phyloP scores from a whole-genome alignment of 2,329 filamentous ascomycete genomes.

The Aspergillus arachidicola region DNA sequence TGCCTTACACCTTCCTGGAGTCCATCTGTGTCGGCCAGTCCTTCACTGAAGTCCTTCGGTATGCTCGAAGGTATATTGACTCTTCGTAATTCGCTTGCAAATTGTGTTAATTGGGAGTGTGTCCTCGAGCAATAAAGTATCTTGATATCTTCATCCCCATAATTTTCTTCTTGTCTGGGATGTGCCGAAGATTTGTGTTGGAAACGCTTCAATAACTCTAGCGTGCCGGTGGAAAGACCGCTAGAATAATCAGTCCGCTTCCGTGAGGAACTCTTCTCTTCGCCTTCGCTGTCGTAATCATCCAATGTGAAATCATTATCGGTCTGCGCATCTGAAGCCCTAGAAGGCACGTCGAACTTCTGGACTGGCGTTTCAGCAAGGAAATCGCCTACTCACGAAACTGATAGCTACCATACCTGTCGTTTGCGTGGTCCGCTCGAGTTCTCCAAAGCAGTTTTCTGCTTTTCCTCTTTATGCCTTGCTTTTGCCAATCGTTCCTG shows the following conservation, averaged over 20 bases:
- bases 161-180: slow-evolving; percentile 41
- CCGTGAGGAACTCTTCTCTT: slow-evolving; percentile 36
- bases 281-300: slow-evolving; percentile 69
- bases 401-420: slow-evolving; percentile 35
- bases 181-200: slow-evolving; percentile 47
- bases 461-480: slow-evolving; percentile 63
- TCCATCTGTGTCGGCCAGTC: slow-evolving; percentile 24
- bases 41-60: slow-evolving; percentile 44
- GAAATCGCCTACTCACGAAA: not conserved
- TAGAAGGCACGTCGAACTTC: slow-evolving; percentile 29
- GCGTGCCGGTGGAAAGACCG: slow-evolving; percentile 73
- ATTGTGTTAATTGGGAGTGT: slow-evolving; percentile 88
- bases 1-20: slow-evolving; percentile 71
- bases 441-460: slow-evolving; percentile 54
- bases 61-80: slow-evolving; percentile 77
- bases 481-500: slow-evolving; percentile 71
- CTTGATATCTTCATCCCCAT: slow-evolving; percentile 68
- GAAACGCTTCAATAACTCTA: slow-evolving; percentile 70
- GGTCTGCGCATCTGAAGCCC: slow-evolving; percentile 39
- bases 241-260: slow-evolving; percentile 36
- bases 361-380: slow-evolving; percentile 17
- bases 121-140: slow-evolving; percentile 93
- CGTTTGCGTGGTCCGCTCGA: slow-evolving; percentile 53
- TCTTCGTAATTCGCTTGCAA: slow-evolving; percentile 77
- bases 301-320: slow-evolving; percentile 76